A percentile compares a stretch with the other conserved stretches of the same genome.
Evolutionary conservation across 2,329 filamentous ascomycete species (phyloP).

Genomic region (Ascochyta koolunga): DNA sequence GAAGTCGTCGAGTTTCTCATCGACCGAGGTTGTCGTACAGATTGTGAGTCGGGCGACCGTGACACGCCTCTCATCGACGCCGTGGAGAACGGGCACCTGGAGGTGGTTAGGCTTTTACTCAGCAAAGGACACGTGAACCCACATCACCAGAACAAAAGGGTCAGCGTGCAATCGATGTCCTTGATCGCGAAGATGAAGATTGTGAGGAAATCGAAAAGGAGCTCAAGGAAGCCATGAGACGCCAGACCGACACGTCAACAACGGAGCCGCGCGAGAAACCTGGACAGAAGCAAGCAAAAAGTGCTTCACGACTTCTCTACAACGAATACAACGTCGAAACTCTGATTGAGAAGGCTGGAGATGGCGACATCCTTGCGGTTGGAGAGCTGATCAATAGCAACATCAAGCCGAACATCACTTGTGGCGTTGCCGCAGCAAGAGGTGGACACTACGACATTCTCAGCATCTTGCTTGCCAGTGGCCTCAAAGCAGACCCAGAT

Average conservation of each 20-base stretch:
- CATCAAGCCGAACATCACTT: constrained; percentile 74
- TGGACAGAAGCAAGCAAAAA: constrained; percentile 41
- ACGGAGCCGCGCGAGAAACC: constrained; percentile 52
- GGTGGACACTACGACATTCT: constrained; percentile 90
- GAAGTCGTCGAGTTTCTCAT: constrained; percentile 89
- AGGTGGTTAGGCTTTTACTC: constrained; percentile 83
- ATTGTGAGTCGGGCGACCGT: constrained; percentile 74
- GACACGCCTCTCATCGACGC: constrained; percentile 96
- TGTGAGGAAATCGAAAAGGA: constrained; percentile 79
- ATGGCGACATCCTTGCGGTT: constrained; percentile 57
- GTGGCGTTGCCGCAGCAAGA: constrained; percentile 87
- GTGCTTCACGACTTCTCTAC: constrained; percentile 53
- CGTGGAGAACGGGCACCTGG: constrained; percentile 91
- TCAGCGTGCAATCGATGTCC: constrained; percentile 85
- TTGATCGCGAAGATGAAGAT: constrained; percentile 76
- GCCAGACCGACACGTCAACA: constrained; percentile 55
- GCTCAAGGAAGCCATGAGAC: constrained; percentile 64
- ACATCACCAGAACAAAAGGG: constrained; percentile 87
- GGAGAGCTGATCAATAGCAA: constrained; percentile 56
- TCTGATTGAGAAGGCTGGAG: constrained; percentile 54
- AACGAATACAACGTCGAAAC: constrained; percentile 58
- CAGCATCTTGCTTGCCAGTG: constrained; percentile 67
- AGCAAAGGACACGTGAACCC: constrained; percentile 84
- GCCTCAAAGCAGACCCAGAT: constrained; percentile 57
- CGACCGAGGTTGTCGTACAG: constrained; percentile 80